Conservation (phyloP, 306 rosid genomes). For the Prunus armeniaca region DNA sequence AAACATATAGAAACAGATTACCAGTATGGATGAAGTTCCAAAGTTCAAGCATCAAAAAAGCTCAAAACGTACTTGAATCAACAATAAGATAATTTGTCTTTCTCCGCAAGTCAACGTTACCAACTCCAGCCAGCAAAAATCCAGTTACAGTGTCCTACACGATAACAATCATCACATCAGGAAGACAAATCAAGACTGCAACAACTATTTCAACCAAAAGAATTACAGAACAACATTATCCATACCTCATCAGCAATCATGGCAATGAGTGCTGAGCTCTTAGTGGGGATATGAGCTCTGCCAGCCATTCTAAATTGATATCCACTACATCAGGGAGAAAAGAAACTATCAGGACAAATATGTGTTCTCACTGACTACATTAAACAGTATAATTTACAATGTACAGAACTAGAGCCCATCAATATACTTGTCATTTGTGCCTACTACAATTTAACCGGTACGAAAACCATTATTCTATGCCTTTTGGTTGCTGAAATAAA, state of each 20-base stretch:
- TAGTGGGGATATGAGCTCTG: conserved; percentile 51
- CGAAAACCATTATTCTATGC: background rate
- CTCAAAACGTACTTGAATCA: conserved; percentile 71
- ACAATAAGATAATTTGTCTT: conserved; percentile 91
- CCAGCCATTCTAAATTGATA: conserved; percentile 54
- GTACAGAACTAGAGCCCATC: background rate
- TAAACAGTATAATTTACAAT: background rate
- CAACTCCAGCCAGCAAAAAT: conserved; percentile 96
- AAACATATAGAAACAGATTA: background rate
- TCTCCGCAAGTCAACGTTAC: conserved; percentile 87
- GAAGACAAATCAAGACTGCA: background rate
- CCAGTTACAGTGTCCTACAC: conserved; percentile 86
- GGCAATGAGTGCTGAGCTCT: conserved; percentile 70
- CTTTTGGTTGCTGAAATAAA: background rate
- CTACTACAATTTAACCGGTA: background rate
- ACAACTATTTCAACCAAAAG: background rate
- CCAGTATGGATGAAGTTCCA: background rate
- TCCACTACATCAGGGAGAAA: conserved; percentile 5
- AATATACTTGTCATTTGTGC: background rate
- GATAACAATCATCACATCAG: background rate
- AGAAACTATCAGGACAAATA: background rate
- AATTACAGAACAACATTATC: conserved; percentile 3
- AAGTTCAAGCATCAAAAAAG: background rate
- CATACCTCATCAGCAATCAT: conserved; percentile 95
- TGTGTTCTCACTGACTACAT: background rate